Evolutionary conservation across 2,329 filamentous ascomycete genomes (phyloP).

Genomic region (Fragosphaeria purpurea): DNA sequence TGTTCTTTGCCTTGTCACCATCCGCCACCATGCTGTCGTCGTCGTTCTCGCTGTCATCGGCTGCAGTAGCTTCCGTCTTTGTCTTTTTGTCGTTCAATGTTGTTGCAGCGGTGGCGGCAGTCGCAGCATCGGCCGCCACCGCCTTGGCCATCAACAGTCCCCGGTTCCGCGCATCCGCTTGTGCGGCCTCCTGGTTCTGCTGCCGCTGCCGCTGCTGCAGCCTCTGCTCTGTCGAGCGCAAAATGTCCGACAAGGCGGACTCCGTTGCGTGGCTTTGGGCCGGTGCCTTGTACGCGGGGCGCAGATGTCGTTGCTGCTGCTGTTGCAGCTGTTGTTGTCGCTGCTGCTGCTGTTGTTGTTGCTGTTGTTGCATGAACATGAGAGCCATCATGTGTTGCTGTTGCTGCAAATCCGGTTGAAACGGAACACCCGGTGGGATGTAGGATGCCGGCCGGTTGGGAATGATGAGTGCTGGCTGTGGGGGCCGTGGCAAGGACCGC

Average conservation of each 20-base stretch:
- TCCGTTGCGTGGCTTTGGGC: slow-evolving; percentile 25
- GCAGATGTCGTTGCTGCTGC: not conserved
- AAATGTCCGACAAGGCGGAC: slow-evolving; percentile 39
- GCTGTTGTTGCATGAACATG: not conserved
- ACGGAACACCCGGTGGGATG: not conserved
- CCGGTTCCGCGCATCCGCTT: not conserved
- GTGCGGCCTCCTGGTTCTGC: not conserved
- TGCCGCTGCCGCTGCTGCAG: slow-evolving; percentile 19
- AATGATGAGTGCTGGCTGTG: slow-evolving; percentile 7
- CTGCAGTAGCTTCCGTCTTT: not conserved
- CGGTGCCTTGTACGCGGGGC: slow-evolving; percentile 1
- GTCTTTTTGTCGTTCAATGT: not conserved
- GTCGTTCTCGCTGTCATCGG: not conserved
- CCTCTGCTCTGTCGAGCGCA: slow-evolving; percentile 42
- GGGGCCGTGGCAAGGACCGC: slow-evolving; percentile 7
- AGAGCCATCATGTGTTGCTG: no score
- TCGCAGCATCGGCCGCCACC: not conserved
- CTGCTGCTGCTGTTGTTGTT: not conserved
- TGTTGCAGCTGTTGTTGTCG: not conserved
- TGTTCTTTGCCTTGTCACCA: not conserved
- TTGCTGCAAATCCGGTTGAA: not conserved
- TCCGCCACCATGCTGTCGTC: slow-evolving; percentile 10
- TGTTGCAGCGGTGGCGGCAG: no score
- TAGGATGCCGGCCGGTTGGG: slow-evolving; percentile 3
- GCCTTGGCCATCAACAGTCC: not conserved